Base-by-base conservation (phyloP, 1,139 yeast genomes). In the Hansenula sp. region DNA sequence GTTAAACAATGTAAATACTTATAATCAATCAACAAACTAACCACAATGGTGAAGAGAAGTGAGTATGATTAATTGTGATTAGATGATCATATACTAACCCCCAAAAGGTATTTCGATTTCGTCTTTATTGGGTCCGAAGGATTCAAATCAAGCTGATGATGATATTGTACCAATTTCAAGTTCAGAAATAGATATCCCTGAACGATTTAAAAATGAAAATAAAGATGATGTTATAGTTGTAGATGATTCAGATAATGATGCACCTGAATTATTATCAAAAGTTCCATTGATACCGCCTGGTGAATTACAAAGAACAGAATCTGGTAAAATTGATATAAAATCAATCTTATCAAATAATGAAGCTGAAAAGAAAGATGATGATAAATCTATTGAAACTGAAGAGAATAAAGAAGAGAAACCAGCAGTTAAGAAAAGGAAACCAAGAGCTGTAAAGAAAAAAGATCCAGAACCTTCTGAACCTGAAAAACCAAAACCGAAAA, bases 91-190 rank as follows among this genome's bases (percentile, higher is more conserved):
- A 6, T 30, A 17, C 26, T 28, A 28, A 28, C 34, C 29, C 22
- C 34, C 11, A 8, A 20, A 20, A 24, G 42, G 41, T 17, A 42
- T 40, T 14, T 39, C 48, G 13, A 43, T 41, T 18, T 38, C 44
- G 2, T 44, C 47, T 14, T 33, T 42, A 24, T 36, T 44, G 21
- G 43, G 44, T n/a, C 33, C 35, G 6, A 36, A 19, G 19, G 22
- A 16, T 2, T n/a, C 22, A 5, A 32, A 24, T 2, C 29, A 21
- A 6, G 12, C 7, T 11, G 29, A 24, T 29, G 34, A 25, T 18
- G 27, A n/a, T 10, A 8, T 8, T 10, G 26, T 24, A 4, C 26
- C 26, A 24, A 24, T 24, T 24, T 24, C 26, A 24, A 24, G 26
- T 24, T 24, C 26, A 8, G 26, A 24, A 8, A 24, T 24, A 13